phyloP scores from a whole-genome alignment of 2,329 filamentous ascomycete species.

The Aotearoamyces nothofagi region DNA sequence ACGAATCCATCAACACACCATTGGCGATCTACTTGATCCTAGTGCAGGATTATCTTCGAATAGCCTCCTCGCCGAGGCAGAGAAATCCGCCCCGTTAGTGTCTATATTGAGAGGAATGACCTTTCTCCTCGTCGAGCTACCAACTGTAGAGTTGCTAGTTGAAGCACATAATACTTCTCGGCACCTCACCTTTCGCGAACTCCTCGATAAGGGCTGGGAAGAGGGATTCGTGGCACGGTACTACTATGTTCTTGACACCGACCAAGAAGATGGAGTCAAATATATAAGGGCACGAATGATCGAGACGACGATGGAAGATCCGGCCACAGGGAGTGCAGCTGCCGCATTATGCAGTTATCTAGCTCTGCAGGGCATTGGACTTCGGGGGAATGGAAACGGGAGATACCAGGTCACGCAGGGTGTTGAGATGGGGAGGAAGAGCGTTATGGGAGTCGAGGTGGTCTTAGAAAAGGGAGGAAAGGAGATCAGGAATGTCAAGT shows the following conservation, averaged over 20 bases:
- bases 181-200: constrained; percentile 18
- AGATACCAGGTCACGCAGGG: constrained; percentile 44
- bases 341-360: constrained; percentile 41
- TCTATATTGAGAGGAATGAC: constrained; percentile 61
- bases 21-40: constrained; percentile 17
- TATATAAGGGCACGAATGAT: constrained; percentile 46
- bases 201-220: constrained; percentile 40
- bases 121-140: constrained; percentile 48
- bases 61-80: constrained; percentile 20
- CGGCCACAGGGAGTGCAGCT: constrained; percentile 46
- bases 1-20: constrained; percentile 36
- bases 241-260: constrained; percentile 32
- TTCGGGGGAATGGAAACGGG: constrained; percentile 17
- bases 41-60: constrained; percentile 17
- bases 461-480: constrained; percentile 2
- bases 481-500: constrained; percentile 7
- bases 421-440: constrained; percentile 42
- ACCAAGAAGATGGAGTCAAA: constrained; percentile 12
- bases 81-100: constrained; percentile 33
- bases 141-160: constrained; percentile 42
- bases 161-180: constrained; percentile 21
- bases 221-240: constrained; percentile 37
- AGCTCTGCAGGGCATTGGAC: constrained; percentile 24
- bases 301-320: constrained; percentile 34
- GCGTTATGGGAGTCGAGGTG: constrained; percentile 8